phyloP scores from a whole-genome alignment of 2,329 filamentous ascomycete genomes.

The Pezicula radicicola region DNA sequence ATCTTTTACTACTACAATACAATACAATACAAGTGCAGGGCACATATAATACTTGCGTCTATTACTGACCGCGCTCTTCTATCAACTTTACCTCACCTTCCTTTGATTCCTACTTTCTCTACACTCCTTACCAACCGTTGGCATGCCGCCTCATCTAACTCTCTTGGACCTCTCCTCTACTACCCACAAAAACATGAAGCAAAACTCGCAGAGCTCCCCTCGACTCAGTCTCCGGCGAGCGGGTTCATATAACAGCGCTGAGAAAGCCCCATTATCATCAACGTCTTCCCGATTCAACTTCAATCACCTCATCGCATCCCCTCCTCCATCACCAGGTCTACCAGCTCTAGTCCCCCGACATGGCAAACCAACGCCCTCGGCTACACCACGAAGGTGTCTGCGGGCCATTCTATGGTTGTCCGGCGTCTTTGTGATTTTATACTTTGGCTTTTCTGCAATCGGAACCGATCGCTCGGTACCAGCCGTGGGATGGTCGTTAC shows the following conservation, averaged over 20 bases:
- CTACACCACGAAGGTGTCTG: constrained; percentile 18
- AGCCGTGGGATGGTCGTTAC: constrained; percentile 36
- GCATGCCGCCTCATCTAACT: constrained; percentile 26
- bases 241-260: constrained; percentile 52
- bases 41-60: constrained; percentile 12
- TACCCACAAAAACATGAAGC: constrained; percentile 32
- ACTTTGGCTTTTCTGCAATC: constrained; percentile 38
- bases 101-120: constrained; percentile 14
- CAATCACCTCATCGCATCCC: constrained; percentile 65
- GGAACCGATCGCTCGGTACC: constrained; percentile 27
- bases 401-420: constrained; percentile 46
- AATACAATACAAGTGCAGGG: constrained; percentile 15
- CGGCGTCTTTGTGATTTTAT: constrained; percentile 48
- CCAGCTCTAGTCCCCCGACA: constrained; percentile 65
- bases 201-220: constrained; percentile 33
- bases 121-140: constrained; percentile 26
- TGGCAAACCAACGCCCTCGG: constrained; percentile 54
- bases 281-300: constrained; percentile 63
- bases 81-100: constrained; percentile 19
- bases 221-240: constrained; percentile 57
- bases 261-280: constrained; percentile 52
- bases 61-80: constrained; percentile 9
- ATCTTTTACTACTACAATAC: constrained; percentile 2
- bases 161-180: constrained; percentile 26
- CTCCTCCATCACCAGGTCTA: constrained; percentile 67